Evolutionary conservation across 768 basidiomycete species (phyloP).

Genomic region (Termitomyces eurrhizus): DNA sequence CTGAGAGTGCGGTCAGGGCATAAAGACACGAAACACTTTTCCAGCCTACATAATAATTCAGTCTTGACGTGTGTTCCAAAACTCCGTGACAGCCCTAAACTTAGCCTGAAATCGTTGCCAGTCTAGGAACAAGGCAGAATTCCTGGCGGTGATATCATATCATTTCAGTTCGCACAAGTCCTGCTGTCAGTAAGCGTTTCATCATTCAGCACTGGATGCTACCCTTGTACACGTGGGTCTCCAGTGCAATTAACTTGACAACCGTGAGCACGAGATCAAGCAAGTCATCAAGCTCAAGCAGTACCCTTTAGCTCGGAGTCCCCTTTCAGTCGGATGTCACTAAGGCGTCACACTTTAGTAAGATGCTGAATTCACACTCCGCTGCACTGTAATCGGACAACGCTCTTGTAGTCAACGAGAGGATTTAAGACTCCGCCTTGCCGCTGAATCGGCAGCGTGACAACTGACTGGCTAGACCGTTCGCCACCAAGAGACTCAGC

Average conservation of each 20-base stretch:
- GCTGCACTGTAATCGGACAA: no score
- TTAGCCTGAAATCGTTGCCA: neutral
- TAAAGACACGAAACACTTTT: conserved; percentile 50
- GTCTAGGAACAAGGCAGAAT: neutral
- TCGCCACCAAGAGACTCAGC: no score
- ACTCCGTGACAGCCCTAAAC: neutral
- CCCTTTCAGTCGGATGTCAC: no score
- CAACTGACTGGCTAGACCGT: no score
- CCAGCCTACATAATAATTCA: conserved; percentile 40
- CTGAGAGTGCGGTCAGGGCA: conserved; percentile 43
- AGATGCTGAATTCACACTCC: no score
- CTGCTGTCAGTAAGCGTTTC: neutral
- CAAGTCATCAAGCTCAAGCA: no score
- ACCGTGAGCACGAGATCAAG: neutral
- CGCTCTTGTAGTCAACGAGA: no score
- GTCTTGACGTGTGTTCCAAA: neutral
- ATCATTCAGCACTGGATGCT: neutral
- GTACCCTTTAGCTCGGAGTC: no score
- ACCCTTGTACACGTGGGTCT: neutral
- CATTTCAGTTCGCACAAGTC: neutral
- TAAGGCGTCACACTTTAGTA: no score
- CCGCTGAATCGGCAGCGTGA: no score
- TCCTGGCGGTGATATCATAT: neutral
- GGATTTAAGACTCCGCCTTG: no score
- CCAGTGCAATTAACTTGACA: neutral